Evolutionary conservation across 495 filamentous ascomycete genomes (phyloP).

Genomic region (Bacidia rubella): DNA sequence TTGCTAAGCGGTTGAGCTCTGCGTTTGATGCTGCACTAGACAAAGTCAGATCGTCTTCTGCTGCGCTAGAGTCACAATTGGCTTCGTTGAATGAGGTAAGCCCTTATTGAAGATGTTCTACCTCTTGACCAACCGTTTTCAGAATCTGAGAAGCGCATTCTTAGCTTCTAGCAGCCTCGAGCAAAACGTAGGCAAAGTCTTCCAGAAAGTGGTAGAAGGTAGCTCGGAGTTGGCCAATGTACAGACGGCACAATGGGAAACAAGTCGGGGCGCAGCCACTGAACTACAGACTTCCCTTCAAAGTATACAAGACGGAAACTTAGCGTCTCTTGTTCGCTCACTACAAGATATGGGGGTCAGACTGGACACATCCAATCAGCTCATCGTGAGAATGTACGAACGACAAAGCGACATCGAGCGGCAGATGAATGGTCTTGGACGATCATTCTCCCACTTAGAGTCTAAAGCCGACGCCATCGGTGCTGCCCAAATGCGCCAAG

Average conservation of each 20-base stretch:
- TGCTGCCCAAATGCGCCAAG: conserved; percentile 27
- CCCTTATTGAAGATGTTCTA: background rate
- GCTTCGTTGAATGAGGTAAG: conserved; percentile 25
- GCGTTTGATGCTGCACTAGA: conserved; percentile 16
- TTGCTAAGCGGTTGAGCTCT: conserved; percentile 24
- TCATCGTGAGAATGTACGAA: conserved; percentile 12
- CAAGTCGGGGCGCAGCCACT: conserved; percentile 5
- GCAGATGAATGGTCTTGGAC: conserved; percentile 28
- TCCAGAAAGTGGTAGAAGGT: conserved; percentile 25
- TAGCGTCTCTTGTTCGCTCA: conserved; percentile 10
- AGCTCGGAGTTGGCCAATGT: conserved; percentile 20
- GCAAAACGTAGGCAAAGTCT: conserved; percentile 19
- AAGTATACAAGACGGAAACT: conserved; percentile 20
- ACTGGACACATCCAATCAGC: conserved; percentile 23
- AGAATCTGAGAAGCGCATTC: conserved; percentile 28
- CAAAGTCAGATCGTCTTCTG: conserved; percentile 18
- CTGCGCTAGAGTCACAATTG: conserved; percentile 18
- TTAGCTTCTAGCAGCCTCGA: conserved; percentile 23
- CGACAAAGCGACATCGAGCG: conserved; percentile 17
- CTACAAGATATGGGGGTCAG: conserved; percentile 20
- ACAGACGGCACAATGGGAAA: conserved; percentile 17
- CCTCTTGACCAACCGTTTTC: background rate
- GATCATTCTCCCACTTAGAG: conserved; percentile 25
- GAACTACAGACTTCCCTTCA: conserved; percentile 18
- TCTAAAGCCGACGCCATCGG: conserved; percentile 25